A percentile compares a stretch with the other conserved stretches of the same genome.
These are phyloP conservation scores for Digitaria exilis DNA, from an alignment of 202 grass and related monocot genomes.

Conservation along the genomic window DNA sequence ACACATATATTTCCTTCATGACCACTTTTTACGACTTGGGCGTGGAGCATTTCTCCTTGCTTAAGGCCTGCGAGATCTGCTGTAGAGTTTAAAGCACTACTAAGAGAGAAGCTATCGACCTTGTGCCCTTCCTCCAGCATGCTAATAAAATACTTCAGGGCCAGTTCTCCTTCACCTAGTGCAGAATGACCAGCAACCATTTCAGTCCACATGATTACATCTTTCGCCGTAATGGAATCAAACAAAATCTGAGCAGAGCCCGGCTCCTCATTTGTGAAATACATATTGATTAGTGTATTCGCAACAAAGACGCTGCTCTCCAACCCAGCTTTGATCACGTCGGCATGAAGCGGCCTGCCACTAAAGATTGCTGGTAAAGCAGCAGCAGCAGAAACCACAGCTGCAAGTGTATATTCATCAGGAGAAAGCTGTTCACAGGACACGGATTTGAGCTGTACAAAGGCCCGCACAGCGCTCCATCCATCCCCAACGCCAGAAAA, in stretches of 20 bases:
- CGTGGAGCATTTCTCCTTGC: slow-evolving; percentile 82
- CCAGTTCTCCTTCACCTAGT: slow-evolving; percentile 67
- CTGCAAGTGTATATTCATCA: slow-evolving; percentile 81
- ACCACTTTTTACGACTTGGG: slow-evolving; percentile 69
- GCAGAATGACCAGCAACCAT: slow-evolving; percentile 86
- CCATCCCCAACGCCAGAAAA: slow-evolving; percentile 61
- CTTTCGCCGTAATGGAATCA: slow-evolving; percentile 49
- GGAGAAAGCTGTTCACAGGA: slow-evolving; percentile 32
- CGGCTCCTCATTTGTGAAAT: slow-evolving; percentile 71
- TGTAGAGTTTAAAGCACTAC: slow-evolving; percentile 72
- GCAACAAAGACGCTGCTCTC: slow-evolving; percentile 70
- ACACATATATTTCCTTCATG: slow-evolving; percentile 71
- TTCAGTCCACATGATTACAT: slow-evolving; percentile 94
- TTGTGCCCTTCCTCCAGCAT: slow-evolving; percentile 73
- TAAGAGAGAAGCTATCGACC: slow-evolving; percentile 86
- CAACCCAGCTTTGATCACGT: slow-evolving; percentile 58
- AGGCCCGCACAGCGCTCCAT: slow-evolving; percentile 59
- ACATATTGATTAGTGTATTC: slow-evolving; percentile 93
- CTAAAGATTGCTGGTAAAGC: slow-evolving; percentile 58
- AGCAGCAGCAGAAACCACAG: slow-evolving; percentile 64
- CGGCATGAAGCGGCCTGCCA: slow-evolving; percentile 69
- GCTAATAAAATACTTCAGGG: slow-evolving; percentile 66
- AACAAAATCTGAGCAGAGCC: slow-evolving; percentile 64
- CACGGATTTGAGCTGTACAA: slow-evolving; percentile 46
- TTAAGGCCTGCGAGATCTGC: slow-evolving; percentile 69